A percentile compares a stretch with the other conserved stretches of the same genome.
These are phyloP conservation scores for Hortaea sp. DNA, from an alignment of 2,329 filamentous ascomycete species.

Conservation along the genomic window DNA sequence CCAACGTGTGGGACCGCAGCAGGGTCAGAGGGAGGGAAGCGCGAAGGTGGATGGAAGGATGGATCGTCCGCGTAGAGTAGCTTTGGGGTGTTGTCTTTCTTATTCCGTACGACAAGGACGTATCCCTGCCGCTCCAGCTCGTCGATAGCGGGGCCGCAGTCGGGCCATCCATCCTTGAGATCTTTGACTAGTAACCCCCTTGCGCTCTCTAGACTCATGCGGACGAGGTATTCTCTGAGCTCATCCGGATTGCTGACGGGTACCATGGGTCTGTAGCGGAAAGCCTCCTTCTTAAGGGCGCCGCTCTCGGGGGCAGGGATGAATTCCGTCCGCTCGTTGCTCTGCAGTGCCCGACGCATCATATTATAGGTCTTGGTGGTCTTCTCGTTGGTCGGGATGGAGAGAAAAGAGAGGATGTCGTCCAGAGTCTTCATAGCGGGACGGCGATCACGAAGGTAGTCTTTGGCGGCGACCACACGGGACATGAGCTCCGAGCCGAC, in stretches of 20 bases:
- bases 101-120: conserved; percentile 76
- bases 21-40: conserved; percentile 29
- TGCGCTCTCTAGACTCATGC: conserved; percentile 59
- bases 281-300: conserved; percentile 52
- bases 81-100: conserved; percentile 79
- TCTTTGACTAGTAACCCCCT: conserved; percentile 77
- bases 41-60: conserved; percentile 28
- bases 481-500: conserved; percentile 71
- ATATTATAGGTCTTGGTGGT: conserved; percentile 32
- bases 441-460: conserved; percentile 62
- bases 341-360: conserved; percentile 58
- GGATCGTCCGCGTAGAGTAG: conserved; percentile 87
- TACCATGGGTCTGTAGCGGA: conserved; percentile 74
- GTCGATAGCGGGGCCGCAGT: conserved; percentile 68
- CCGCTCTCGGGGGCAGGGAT: conserved; percentile 30
- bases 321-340: conserved; percentile 53
- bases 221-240: conserved; percentile 69
- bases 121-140: conserved; percentile 67
- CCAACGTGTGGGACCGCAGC: conserved; percentile 36
- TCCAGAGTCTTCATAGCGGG: conserved; percentile 58
- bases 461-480: conserved; percentile 77
- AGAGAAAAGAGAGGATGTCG: conserved; percentile 73
- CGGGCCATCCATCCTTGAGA: conserved; percentile 90
- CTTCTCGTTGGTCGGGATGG: conserved; percentile 43
- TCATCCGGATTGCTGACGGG: conserved; percentile 69